These are phyloP conservation scores for Stylosanthes scabra DNA, from an alignment of 331 rosid genomes.

Conservation along the genomic window DNA sequence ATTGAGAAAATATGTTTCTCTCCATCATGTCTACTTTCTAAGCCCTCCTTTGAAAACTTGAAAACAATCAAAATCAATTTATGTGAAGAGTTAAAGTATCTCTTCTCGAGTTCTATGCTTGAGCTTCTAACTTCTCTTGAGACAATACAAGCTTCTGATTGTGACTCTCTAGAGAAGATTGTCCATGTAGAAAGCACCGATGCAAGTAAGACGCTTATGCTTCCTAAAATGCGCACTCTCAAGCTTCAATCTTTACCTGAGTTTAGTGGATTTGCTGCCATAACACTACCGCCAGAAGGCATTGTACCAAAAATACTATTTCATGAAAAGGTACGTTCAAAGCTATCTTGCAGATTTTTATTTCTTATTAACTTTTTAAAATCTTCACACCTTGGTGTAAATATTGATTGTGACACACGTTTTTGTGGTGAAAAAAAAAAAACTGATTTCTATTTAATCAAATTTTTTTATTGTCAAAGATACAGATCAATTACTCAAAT, in stretches of 20 bases:
- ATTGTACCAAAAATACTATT: neutral
- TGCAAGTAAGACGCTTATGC: neutral
- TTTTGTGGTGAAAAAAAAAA: too few relatives aligned
- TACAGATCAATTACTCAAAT: too few relatives aligned
- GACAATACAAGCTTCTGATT: conserved; percentile 10
- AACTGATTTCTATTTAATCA: too few relatives aligned
- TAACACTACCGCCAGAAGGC: neutral
- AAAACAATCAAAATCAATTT: conserved; percentile 12
- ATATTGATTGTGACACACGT: too few relatives aligned
- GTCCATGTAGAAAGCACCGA: neutral
- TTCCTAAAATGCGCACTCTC: conserved; percentile 21
- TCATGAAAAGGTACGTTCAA: conserved; percentile 12
- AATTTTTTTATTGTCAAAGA: too few relatives aligned
- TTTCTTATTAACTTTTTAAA: neutral
- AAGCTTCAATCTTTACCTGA: neutral
- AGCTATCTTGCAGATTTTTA: neutral
- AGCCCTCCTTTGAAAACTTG: conserved; percentile 24
- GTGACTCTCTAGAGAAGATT: conserved; percentile 30
- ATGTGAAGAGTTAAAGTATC: conserved; percentile 25
- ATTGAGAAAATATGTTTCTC: neutral
- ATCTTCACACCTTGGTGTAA: neutral
- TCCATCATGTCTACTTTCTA: neutral
- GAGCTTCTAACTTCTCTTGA: conserved; percentile 2
- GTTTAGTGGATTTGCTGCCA: conserved; percentile 11
- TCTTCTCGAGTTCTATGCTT: conserved; percentile 12